Evolutionary conservation across 495 filamentous ascomycete species (phyloP).

Genomic region (Neurospora sublineolata): DNA sequence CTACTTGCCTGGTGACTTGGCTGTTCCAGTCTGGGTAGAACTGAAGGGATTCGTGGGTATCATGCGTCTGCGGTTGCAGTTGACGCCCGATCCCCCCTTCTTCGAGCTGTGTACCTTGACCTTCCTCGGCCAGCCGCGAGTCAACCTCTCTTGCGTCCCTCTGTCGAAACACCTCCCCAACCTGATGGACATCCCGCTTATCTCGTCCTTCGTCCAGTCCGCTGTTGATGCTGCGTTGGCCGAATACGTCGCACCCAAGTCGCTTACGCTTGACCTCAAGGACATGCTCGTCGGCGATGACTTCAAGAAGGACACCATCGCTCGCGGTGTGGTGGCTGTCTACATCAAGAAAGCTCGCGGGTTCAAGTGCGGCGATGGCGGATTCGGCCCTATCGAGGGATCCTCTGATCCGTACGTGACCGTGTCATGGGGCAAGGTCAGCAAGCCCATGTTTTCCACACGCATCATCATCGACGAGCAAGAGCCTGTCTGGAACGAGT

Average conservation of each 20-base stretch:
- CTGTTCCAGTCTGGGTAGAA: slow-evolving; percentile 62
- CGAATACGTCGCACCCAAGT: slow-evolving; percentile 65
- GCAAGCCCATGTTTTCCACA: slow-evolving; percentile 52
- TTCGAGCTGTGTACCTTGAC: slow-evolving; percentile 58
- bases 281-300: slow-evolving; percentile 66
- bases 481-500: slow-evolving; percentile 59
- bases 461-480: slow-evolving; percentile 52
- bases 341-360: slow-evolving; percentile 49
- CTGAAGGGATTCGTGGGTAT: slow-evolving; percentile 54
- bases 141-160: slow-evolving; percentile 56
- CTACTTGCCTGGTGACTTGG: slow-evolving; percentile 48
- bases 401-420: slow-evolving; percentile 58
- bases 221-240: slow-evolving; percentile 59
- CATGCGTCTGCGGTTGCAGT: slow-evolving; percentile 52
- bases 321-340: slow-evolving; percentile 53
- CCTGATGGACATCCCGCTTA: slow-evolving; percentile 59
- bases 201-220: slow-evolving; percentile 62
- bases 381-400: slow-evolving; percentile 43
- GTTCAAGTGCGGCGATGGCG: slow-evolving; percentile 56
- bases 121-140: slow-evolving; percentile 65
- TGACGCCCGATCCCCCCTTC: slow-evolving; percentile 63
- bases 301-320: slow-evolving; percentile 59
- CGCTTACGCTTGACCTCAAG: slow-evolving; percentile 57
- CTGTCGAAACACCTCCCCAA: slow-evolving; percentile 54
- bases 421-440: slow-evolving; percentile 65